A percentile compares a stretch with the other conserved stretches of the same genome.
These are phyloP conservation scores for Prunus campanulata DNA, from an alignment of 306 rosid species.

Conservation along the genomic window DNA sequence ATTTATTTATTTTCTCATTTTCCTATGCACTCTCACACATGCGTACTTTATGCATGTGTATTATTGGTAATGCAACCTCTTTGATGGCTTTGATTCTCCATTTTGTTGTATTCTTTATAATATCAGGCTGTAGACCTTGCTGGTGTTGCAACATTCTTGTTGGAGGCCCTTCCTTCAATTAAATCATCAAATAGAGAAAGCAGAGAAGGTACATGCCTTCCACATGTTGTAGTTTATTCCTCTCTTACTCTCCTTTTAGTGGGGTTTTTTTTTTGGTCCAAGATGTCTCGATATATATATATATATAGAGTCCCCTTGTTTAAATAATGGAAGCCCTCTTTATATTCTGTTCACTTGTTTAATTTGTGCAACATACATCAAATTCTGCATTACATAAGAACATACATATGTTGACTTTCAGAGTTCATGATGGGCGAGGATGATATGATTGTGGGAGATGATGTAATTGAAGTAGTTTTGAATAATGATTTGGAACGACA, in stretches of 20 bases:
- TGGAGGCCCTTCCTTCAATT: slow-evolving; percentile 75
- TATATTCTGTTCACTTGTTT: slow-evolving; percentile 8
- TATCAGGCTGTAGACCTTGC: slow-evolving; percentile 86
- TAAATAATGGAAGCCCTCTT: no score
- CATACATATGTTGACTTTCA: slow-evolving; percentile 25
- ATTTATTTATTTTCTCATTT: not conserved
- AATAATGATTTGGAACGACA: slow-evolving; percentile 68
- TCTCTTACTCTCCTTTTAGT: not conserved
- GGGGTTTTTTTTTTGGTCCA: not conserved
- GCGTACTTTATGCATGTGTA: not conserved
- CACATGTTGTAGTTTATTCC: slow-evolving; percentile 7
- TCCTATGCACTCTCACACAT: not conserved
- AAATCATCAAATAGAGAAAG: slow-evolving; percentile 41
- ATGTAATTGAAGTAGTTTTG: slow-evolving; percentile 51
- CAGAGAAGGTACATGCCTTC: slow-evolving; percentile 57
- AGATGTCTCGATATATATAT: not conserved
- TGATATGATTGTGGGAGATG: slow-evolving; percentile 58
- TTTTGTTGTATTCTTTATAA: slow-evolving; percentile 9
- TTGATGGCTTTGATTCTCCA: not conserved
- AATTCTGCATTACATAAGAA: not conserved
- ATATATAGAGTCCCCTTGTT: no score
- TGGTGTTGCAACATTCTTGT: slow-evolving; percentile 66
- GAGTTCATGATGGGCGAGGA: slow-evolving; percentile 66
- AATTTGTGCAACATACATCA: not conserved
- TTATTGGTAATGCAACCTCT: not conserved